Conservation (phyloP, 169 alveolate genomes). For the Theileria parva region DNA sequence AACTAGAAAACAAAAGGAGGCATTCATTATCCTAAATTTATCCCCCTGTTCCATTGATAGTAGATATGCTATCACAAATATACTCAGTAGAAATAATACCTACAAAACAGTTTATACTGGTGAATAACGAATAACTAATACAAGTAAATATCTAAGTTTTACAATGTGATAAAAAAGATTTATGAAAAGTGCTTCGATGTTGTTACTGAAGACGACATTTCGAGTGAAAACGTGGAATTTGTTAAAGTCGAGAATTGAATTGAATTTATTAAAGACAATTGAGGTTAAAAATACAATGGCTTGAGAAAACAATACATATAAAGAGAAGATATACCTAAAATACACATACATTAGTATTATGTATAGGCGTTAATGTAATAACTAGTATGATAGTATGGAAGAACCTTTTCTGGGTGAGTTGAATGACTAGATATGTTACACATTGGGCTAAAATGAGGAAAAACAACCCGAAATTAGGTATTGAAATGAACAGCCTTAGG, state of each 20-base stretch:
- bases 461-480: background rate
- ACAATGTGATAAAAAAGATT: conserved; percentile 2
- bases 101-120: background rate
- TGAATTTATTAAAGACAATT: background rate
- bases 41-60: conserved; percentile 5
- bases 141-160: background rate
- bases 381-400: background rate
- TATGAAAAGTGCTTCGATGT: background rate
- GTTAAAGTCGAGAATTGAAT: conserved; percentile 1
- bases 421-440: background rate
- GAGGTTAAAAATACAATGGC: conserved; percentile 2
- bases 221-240: conserved; percentile 4
- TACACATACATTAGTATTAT: background rate
- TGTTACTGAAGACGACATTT: background rate
- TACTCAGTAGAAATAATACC: background rate
- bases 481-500: conserved; percentile 13
- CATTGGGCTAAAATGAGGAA: conserved; percentile 15
- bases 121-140: background rate
- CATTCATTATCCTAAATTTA: background rate
- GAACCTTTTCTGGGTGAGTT: conserved; percentile 16
- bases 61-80: background rate
- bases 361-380: background rate
- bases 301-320: conserved; percentile 1
- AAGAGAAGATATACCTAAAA: conserved; percentile 2
- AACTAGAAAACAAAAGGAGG: background rate